Evolutionary conservation across 2,329 filamentous ascomycete genomes (phyloP), one percentile per base, ranked within the genome.

Genomic region (Xylariales sp.): DNA sequence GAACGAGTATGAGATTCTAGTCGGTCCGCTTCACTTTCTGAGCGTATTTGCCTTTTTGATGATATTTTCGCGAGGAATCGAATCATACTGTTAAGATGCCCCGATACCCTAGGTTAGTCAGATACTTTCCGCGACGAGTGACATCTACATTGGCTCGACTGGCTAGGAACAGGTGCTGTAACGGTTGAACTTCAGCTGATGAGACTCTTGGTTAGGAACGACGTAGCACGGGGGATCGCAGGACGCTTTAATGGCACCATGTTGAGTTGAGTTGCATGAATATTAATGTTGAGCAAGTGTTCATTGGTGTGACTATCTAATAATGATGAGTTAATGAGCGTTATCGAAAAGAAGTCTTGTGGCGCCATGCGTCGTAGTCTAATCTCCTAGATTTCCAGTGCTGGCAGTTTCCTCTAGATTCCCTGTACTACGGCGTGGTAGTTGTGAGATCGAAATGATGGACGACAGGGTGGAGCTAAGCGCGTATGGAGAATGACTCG

Each of bases 311-410:
- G 57, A 69, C 69, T 9, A 16, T 62, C 32, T 50, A 62, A 60
- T 65, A 49, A 64, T 54, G 28, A 63, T 50, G 32, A 57, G 36
- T 59, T 49, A 72, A 69, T 39, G 68, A 69, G 53, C 49, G 68
- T 39, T 68, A 65, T 64, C 45, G 45, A 68, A 68, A 9, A 32
- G 28, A 62, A 62, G 28, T 48, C 46, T 62, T 30, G 43, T 62
- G 52, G 46, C 59, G 66, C 60, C 46, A 52, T 48, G 54, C 62
- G 55, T n/a, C 16, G 54, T 63, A 12, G 50, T 52, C 59, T 34
- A 62, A 68, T 63, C n/a, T 62, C 46, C 52, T 54, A 32, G 23
- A 43, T 8, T 61, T 59, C 34, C 28, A 16, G 16, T 34, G 30
- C 16, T 45, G 18, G 14, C 34, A 43, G 34, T 49, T 36, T 50